A percentile compares a stretch with the other conserved stretches of the same genome.
Conservation (phyloP, 202 grass and related monocot genomes). For the Dendrocalamus latiflorus region DNA sequence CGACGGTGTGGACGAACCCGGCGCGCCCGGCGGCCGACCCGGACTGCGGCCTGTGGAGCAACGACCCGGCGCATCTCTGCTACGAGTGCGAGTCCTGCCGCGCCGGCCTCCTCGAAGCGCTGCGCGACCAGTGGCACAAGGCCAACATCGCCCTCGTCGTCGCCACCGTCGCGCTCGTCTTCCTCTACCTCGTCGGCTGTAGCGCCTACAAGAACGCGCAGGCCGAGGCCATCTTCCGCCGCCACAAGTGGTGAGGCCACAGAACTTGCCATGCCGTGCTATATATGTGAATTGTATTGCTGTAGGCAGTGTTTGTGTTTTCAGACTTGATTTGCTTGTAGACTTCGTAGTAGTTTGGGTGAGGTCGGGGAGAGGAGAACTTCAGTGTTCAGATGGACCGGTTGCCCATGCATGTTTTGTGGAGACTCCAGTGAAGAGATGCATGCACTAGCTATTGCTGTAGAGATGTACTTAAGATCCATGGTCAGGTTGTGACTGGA, state of each 20-base stretch:
- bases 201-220: conserved; percentile 58
- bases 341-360: neutral
- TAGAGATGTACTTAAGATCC: neutral
- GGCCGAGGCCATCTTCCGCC: conserved; percentile 59
- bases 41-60: no score
- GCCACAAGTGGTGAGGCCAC: conserved; percentile 49
- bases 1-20: no score
- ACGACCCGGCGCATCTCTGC: no score
- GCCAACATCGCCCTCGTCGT: conserved; percentile 67
- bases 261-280: no score
- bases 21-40: no score
- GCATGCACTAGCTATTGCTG: neutral
- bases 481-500: neutral
- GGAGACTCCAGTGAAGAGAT: neutral
- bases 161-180: conserved; percentile 60
- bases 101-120: no score
- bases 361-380: neutral
- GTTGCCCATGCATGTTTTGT: neutral
- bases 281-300: neutral
- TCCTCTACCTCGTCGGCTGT: conserved; percentile 66
- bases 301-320: neutral
- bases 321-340: neutral
- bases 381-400: neutral
- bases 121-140: no score
- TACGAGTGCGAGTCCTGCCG: no score